Evolutionary conservation across 495 filamentous ascomycete genomes (phyloP).

Genomic region (Pseudotulostoma volvatum): DNA sequence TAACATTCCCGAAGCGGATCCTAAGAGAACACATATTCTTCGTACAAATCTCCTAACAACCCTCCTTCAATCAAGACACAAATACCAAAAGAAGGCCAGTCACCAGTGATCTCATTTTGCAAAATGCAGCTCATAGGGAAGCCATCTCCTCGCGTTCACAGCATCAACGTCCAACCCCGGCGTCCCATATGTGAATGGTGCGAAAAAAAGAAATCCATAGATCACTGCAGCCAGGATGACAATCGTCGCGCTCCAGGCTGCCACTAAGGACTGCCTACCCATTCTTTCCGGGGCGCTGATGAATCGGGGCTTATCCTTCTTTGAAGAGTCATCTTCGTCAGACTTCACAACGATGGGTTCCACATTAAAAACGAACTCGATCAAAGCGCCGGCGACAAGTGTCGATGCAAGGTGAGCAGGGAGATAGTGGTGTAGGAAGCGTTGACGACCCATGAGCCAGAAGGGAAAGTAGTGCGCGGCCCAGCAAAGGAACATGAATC

Average conservation of each 20-base stretch:
- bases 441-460: constrained; percentile 61
- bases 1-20: too few relatives aligned
- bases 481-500: constrained; percentile 91
- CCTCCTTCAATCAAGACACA: too few relatives aligned
- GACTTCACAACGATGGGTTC: constrained; percentile 49
- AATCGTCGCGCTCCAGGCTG: constrained; percentile 57
- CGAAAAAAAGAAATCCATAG: constrained; percentile 80
- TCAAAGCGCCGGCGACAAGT: constrained; percentile 86
- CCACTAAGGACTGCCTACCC: constrained; percentile 58
- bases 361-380: constrained; percentile 91
- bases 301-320: constrained; percentile 27
- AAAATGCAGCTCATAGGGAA: constrained; percentile 95
- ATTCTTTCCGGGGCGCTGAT: constrained; percentile 63
- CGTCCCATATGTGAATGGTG: constrained; percentile 86
- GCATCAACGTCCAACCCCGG: constrained; percentile 74
- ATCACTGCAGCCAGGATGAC: constrained; percentile 53
- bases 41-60: too few relatives aligned
- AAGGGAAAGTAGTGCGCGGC: constrained; percentile 60
- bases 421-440: constrained; percentile 64
- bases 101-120: constrained; percentile 54
- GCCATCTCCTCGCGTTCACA: constrained; percentile 80
- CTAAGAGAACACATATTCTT: too few relatives aligned
- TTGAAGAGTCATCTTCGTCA: constrained; percentile 15
- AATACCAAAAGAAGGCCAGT: background rate
- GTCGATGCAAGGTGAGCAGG: constrained; percentile 81